Base-by-base conservation (phyloP, 2,329 filamentous ascomycete species). In the Xylaria hypoxylon region DNA sequence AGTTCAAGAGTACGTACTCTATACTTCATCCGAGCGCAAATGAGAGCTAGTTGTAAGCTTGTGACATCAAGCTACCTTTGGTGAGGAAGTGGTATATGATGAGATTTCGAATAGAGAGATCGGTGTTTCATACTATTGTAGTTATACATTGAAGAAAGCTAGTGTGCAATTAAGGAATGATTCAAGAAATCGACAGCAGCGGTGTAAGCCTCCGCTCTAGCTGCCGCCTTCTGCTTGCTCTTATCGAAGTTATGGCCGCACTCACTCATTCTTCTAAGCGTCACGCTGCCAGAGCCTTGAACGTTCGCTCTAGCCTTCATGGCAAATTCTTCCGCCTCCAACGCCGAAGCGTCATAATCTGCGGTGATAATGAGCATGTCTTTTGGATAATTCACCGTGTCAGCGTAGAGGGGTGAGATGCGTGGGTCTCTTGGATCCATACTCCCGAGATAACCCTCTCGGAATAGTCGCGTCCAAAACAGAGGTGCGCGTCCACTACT, bases 241-340 rank as follows among this genome's bases (percentile, higher is more conserved):
- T 70, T 71, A 45, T 71, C 71, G 65, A 70, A 75, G 5, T 33
- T 58, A 62, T 74, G 72, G 5, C 67, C 64, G 38, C 68, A 71
- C 4, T 50, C 59, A 33, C 61, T 53, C 50, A 75, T 73, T 55
- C 68, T 61, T 33, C 59, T 57, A 42, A 69, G 56, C 13, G 76
- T 67, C 4, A 78, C 75, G 19, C 67, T 73, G 15, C 64, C 66
- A 2, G 64, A 63, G 2, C 38, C 58, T 38, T 59, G 62, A 26
- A 56, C 70, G 22, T 40, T 35, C 3, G 5, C 33, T 24, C 60
- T 77, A 65, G 72, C 62, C 11, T 28, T 59, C 13, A 38, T 31
- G 0, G 74, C 79, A 22, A 82, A 70, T 10, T 60, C 72, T 53
- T 80, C 76, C 0, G 74, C 74, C 61, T 83, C 81, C 0, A 72